A percentile compares a stretch with the other conserved stretches of the same genome.
These are phyloP conservation scores for Neurospora africana DNA, from an alignment of 495 filamentous ascomycete species.

Conservation along the genomic window DNA sequence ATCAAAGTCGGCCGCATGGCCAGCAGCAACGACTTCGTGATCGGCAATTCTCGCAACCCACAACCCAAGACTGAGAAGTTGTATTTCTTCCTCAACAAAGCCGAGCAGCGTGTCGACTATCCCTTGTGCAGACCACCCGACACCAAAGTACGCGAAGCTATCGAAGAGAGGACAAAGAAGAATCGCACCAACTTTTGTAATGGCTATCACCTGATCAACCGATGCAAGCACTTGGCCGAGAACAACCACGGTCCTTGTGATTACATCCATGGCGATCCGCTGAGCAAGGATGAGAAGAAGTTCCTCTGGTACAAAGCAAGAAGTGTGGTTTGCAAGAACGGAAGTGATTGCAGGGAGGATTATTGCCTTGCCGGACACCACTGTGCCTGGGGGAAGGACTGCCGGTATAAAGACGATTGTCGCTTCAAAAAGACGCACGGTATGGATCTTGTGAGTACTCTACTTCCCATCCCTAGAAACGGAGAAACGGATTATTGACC, in stretches of 20 bases:
- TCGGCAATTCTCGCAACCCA: slow-evolving; percentile 13
- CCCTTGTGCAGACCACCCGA: slow-evolving; percentile 15
- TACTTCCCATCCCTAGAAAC: background rate
- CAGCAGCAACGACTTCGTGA: slow-evolving; percentile 2
- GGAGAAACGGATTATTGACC: background rate
- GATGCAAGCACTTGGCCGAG: slow-evolving; percentile 14
- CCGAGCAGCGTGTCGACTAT: slow-evolving; percentile 25
- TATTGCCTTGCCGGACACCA: slow-evolving; percentile 27
- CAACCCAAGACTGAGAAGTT: slow-evolving; percentile 1
- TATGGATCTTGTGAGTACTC: slow-evolving; percentile 24
- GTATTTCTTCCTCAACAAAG: slow-evolving; percentile 21
- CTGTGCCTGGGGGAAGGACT: slow-evolving; percentile 15
- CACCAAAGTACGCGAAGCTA: slow-evolving; percentile 4
- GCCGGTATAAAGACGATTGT: slow-evolving; percentile 17
- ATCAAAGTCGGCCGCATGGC: slow-evolving; percentile 9
- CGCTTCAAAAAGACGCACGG: slow-evolving; percentile 20
- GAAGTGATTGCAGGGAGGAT: slow-evolving; percentile 14
- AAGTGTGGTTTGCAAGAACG: slow-evolving; percentile 11
- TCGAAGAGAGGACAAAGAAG: slow-evolving; percentile 14
- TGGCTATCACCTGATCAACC: slow-evolving; percentile 19
- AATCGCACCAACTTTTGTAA: slow-evolving; percentile 27
- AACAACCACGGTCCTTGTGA: slow-evolving; percentile 8
- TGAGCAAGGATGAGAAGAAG: slow-evolving; percentile 15
- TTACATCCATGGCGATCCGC: slow-evolving; percentile 22
- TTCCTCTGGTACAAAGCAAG: slow-evolving; percentile 19